Evolutionary conservation across 2,329 filamentous ascomycete genomes (phyloP).

Genomic region (Tolypocladium tundrense): DNA sequence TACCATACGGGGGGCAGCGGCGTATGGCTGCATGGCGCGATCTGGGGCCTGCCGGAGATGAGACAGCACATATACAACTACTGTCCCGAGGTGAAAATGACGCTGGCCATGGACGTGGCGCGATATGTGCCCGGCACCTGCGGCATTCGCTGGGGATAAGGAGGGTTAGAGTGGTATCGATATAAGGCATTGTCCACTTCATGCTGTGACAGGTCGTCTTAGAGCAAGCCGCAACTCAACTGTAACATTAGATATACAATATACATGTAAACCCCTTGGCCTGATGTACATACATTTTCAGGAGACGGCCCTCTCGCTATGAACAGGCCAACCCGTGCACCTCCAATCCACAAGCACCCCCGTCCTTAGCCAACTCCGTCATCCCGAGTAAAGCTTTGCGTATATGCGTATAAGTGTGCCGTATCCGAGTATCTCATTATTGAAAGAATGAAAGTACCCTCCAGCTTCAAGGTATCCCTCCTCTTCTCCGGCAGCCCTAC

Average conservation of each 20-base stretch:
- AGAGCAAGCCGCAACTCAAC: not conserved
- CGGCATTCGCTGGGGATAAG: constrained; percentile 12
- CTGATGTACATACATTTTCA: not conserved
- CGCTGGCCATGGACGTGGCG: constrained; percentile 42
- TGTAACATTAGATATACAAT: too few relatives aligned
- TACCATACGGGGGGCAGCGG: constrained; percentile 46
- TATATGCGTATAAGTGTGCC: not conserved
- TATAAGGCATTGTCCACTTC: too few relatives aligned
- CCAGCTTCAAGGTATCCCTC: not conserved
- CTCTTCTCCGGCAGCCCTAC: constrained; percentile 3
- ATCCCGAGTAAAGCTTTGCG: not conserved
- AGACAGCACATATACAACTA: constrained; percentile 44
- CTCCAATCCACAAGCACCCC: not conserved
- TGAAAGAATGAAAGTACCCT: too few relatives aligned
- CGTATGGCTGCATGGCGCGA: constrained; percentile 27
- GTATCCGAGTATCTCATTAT: not conserved
- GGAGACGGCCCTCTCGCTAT: not conserved
- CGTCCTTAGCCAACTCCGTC: not conserved
- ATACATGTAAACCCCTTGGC: not conserved
- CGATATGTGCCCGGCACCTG: constrained; percentile 39
- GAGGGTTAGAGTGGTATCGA: too few relatives aligned
- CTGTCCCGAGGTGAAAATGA: constrained; percentile 50
- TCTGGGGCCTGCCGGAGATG: constrained; percentile 38
- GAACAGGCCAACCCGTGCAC: not conserved
- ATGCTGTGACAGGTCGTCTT: not conserved